Evolutionary conservation across 108 stramenopile genomes (phyloP).

Genomic region (Craspedostauros australis): DNA sequence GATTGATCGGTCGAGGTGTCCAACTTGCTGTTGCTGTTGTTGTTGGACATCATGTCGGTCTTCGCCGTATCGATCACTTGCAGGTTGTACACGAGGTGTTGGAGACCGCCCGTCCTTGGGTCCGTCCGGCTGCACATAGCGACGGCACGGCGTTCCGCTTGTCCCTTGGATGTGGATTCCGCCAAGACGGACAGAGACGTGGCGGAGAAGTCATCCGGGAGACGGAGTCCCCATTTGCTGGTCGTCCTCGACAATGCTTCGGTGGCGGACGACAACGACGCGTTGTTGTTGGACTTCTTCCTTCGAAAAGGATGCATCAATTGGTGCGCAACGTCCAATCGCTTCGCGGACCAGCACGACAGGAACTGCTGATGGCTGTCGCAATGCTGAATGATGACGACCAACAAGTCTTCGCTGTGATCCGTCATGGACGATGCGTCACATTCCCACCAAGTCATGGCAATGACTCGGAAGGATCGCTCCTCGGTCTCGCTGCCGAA

Average conservation of each 20-base stretch:
- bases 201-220: conserved; percentile 11
- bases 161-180: conserved; percentile 5
- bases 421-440: background rate
- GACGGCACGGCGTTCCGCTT: conserved; percentile 9
- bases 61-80: too few species aligned
- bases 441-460: conserved; percentile 42
- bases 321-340: conserved; percentile 24
- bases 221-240: conserved; percentile 31
- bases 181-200: conserved; percentile 10
- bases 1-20: too few species aligned
- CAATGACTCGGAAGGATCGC: conserved; percentile 24
- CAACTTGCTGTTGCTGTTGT: too few species aligned
- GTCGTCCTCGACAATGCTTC: too few species aligned
- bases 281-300: conserved; percentile 4
- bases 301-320: conserved; percentile 14
- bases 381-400: conserved; percentile 18
- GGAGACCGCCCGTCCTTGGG: conserved; percentile 3
- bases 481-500: conserved; percentile 27
- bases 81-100: conserved; percentile 5
- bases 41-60: too few species aligned
- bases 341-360: conserved; percentile 33
- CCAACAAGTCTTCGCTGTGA: conserved; percentile 23
- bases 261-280: too few species aligned
- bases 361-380: conserved; percentile 23
- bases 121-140: conserved; percentile 11